Conservation (phyloP, 208 protist species). For the Porcisia deanei region DNA sequence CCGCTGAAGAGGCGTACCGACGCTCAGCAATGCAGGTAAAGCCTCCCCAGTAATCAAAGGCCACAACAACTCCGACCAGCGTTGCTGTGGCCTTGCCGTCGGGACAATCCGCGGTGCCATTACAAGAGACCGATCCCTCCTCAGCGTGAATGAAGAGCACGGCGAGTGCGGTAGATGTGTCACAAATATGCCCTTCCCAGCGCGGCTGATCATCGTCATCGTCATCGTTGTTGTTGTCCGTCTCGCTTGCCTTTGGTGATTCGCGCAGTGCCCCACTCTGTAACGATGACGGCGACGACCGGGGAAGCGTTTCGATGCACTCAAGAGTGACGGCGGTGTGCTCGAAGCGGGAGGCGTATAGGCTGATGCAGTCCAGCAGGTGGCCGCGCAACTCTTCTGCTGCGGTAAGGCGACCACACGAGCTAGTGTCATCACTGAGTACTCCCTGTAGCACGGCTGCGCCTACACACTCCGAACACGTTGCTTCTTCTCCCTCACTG, state of each 20-base stretch:
- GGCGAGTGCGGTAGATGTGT: slow-evolving; percentile 7
- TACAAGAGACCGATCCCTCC: background rate
- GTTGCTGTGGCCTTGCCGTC: background rate
- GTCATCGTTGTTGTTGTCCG: background rate
- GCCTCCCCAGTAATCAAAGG: slow-evolving; percentile 22
- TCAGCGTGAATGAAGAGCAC: slow-evolving; percentile 15
- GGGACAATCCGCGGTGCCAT: background rate
- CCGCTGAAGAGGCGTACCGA: background rate
- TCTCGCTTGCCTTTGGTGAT: background rate
- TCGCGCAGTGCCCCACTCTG: background rate
- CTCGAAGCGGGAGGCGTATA: slow-evolving; percentile 33
- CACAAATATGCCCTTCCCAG: background rate
- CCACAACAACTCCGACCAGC: slow-evolving; percentile 16
- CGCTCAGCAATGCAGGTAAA: slow-evolving; percentile 18
- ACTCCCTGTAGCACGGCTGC: background rate
- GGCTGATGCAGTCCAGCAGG: slow-evolving; percentile 43
- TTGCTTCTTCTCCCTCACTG: background rate
- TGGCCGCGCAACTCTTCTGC: slow-evolving; percentile 51
- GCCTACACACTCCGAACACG: background rate
- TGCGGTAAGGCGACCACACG: slow-evolving; percentile 15
- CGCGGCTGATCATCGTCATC: background rate
- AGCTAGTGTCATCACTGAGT: background rate
- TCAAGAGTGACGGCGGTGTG: background rate
- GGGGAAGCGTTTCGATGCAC: background rate
- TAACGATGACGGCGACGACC: background rate